phyloP scores from a whole-genome alignment of 2,329 filamentous ascomycete species.

The Fusarium tricinctum region DNA sequence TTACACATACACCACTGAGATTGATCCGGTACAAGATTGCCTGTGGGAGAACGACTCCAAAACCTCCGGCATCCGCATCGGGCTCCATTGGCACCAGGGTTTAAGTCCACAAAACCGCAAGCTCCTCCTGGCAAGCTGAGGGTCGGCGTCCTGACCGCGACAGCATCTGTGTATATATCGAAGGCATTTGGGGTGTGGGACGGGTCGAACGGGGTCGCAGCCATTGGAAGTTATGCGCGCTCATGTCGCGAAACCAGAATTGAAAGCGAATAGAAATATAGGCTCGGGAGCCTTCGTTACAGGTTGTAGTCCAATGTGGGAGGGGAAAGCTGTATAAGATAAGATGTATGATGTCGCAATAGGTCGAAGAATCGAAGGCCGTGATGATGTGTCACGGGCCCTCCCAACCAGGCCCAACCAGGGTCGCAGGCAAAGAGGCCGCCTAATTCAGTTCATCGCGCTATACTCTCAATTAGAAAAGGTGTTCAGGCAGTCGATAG shows the following conservation, averaged over 20 bases:
- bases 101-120: constrained; percentile 71
- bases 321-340: neutral
- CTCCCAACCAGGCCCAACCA: constrained; percentile 53
- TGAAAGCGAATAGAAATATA: constrained; percentile 16
- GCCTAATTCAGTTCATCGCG: constrained; percentile 56
- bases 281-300: constrained; percentile 21
- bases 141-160: constrained; percentile 46
- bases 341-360: constrained; percentile 22
- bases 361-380: constrained; percentile 36
- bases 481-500: constrained; percentile 22
- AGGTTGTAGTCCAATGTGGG: neutral
- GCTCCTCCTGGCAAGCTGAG: constrained; percentile 64
- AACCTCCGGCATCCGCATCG: constrained; percentile 73
- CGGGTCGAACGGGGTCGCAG: constrained; percentile 64
- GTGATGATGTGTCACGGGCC: constrained; percentile 46
- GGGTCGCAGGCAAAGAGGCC: constrained; percentile 53
- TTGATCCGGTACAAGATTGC: constrained; percentile 58
- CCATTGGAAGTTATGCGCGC: constrained; percentile 61
- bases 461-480: constrained; percentile 39
- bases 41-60: constrained; percentile 63
- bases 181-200: constrained; percentile 63
- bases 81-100: constrained; percentile 64
- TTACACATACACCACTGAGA: constrained; percentile 72
- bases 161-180: constrained; percentile 68
- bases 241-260: constrained; percentile 48